Percentiles rank a stretch among this genome's conserved stretches.
Evolutionary conservation across 352 stramenopile species (phyloP).

Genomic region (Pythium angustatum): DNA sequence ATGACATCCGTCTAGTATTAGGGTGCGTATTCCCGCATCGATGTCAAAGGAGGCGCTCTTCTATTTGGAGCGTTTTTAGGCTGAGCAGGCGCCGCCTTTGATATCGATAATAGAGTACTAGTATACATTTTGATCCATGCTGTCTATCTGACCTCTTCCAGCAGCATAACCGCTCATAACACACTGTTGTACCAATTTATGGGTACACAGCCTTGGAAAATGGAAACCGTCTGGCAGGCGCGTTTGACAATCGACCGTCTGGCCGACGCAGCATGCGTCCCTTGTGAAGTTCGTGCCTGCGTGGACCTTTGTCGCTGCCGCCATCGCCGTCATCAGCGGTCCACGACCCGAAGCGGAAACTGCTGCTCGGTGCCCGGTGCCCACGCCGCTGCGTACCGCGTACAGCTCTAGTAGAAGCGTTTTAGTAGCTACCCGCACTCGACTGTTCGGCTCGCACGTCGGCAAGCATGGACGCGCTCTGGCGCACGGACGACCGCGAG

Average conservation of each 20-base stretch:
- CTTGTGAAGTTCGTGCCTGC: conserved; percentile 16
- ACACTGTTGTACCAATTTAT: conserved; percentile 2
- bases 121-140: too few species aligned
- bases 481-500: conserved; percentile 35
- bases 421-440: neutral
- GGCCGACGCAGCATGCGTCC: conserved; percentile 28
- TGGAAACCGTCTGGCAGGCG: conserved; percentile 24
- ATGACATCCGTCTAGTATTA: too few species aligned
- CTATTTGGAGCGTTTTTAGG: too few species aligned
- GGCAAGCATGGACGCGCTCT: conserved; percentile 38
- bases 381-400: neutral
- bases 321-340: conserved; percentile 1
- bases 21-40: too few species aligned
- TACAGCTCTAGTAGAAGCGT: too few species aligned
- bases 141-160: too few species aligned
- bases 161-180: neutral
- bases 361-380: neutral
- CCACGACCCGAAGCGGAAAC: conserved; percentile 1
- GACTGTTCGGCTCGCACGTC: neutral
- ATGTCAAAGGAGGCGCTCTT: too few species aligned
- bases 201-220: conserved; percentile 5
- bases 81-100: too few species aligned
- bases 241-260: conserved; percentile 16
- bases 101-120: too few species aligned
- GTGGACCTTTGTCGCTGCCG: neutral